These are phyloP conservation scores for Aspergillus costaricaensis DNA, from an alignment of 2,329 filamentous ascomycete genomes.

Conservation along the genomic window DNA sequence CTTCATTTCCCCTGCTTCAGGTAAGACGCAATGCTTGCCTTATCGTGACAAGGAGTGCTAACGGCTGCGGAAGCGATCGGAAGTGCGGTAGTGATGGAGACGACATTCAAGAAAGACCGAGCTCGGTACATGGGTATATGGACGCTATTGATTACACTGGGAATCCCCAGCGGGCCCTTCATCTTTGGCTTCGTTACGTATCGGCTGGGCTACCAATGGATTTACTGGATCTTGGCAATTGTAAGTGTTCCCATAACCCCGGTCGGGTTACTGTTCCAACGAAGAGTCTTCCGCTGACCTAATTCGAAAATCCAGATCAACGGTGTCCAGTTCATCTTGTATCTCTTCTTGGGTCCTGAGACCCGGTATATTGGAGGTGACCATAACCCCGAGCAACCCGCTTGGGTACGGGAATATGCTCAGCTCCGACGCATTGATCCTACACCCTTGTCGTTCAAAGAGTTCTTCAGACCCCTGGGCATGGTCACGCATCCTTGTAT, in stretches of 20 bases:
- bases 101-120: constrained; percentile 58
- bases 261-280: neutral
- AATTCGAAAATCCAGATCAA: constrained; percentile 48
- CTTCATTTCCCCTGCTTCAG: constrained; percentile 57
- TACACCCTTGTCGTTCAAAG: constrained; percentile 49
- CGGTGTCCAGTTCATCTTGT: constrained; percentile 57
- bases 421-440: constrained; percentile 55
- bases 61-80: constrained; percentile 49
- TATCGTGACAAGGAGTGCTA: neutral
- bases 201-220: constrained; percentile 59
- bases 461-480: constrained; percentile 56
- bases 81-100: constrained; percentile 60
- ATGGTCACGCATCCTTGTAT: constrained; percentile 52
- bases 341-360: constrained; percentile 58
- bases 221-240: constrained; percentile 61
- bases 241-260: constrained; percentile 34
- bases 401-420: constrained; percentile 50
- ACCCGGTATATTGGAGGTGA: constrained; percentile 52
- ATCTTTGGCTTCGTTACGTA: constrained; percentile 51
- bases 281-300: constrained; percentile 14
- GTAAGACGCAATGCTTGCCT: constrained; percentile 8
- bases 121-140: constrained; percentile 60
- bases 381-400: constrained; percentile 25
- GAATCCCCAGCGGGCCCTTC: constrained; percentile 46
- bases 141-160: constrained; percentile 56